These are phyloP conservation scores for Quillaja saponaria DNA, from an alignment of 306 rosid genomes.

Conservation along the genomic window DNA sequence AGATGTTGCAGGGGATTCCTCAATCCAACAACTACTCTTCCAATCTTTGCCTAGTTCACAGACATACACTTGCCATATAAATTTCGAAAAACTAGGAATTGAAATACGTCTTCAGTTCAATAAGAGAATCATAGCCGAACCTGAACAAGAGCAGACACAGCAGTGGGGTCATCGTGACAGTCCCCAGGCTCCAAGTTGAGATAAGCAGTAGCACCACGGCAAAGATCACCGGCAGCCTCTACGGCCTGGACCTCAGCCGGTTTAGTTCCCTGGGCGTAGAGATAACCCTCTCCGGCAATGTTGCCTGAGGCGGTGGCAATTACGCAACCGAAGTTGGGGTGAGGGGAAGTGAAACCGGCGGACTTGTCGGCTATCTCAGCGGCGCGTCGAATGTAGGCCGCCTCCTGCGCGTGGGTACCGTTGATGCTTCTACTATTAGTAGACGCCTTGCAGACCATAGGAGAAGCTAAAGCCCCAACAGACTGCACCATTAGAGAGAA, in stretches of 20 bases:
- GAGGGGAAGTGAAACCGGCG: slow-evolving; percentile 84
- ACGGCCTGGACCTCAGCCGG: slow-evolving; percentile 83
- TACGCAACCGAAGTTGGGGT: slow-evolving; percentile 90
- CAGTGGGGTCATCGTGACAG: slow-evolving; percentile 75
- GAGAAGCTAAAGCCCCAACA: slow-evolving; percentile 30
- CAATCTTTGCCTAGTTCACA: slow-evolving; percentile 78
- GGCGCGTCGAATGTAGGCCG: slow-evolving; percentile 63
- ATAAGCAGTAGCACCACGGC: slow-evolving; percentile 66
- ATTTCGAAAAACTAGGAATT: slow-evolving; percentile 22
- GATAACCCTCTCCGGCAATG: slow-evolving; percentile 79
- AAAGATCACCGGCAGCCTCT: slow-evolving; percentile 51
- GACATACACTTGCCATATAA: slow-evolving; percentile 32
- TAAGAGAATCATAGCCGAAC: slow-evolving; percentile 27
- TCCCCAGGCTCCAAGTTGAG: slow-evolving; percentile 93
- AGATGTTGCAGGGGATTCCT: slow-evolving; percentile 89
- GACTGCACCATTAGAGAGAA: slow-evolving; percentile 35
- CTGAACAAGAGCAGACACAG: slow-evolving; percentile 80
- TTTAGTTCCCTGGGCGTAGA: slow-evolving; percentile 83
- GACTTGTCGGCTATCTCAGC: slow-evolving; percentile 68
- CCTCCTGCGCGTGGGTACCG: slow-evolving; percentile 41
- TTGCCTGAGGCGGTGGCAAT: slow-evolving; percentile 53
- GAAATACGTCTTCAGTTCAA: background rate
- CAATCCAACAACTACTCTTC: slow-evolving; percentile 83
- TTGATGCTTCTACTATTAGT: slow-evolving; percentile 20
- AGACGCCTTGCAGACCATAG: slow-evolving; percentile 45